Evolutionary conservation across 306 rosid species (phyloP).

Genomic region (Acacia crassicarpa): DNA sequence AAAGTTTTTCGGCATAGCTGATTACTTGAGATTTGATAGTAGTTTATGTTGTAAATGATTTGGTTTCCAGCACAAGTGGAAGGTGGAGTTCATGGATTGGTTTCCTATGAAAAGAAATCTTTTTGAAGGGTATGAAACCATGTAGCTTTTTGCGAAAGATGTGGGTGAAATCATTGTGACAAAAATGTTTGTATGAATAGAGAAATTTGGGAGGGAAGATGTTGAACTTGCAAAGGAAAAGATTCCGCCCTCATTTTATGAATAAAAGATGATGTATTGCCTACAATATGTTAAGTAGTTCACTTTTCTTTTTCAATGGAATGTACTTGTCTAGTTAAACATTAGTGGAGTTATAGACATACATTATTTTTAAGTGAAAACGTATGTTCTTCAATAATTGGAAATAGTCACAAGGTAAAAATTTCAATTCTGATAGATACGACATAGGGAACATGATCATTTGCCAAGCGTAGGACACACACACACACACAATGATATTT

Average conservation of each 20-base stretch:
- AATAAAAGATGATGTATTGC: not conserved
- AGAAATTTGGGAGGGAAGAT: not conserved
- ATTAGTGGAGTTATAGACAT: not conserved
- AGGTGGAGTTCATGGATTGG: conserved; percentile 91
- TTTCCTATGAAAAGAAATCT: conserved; percentile 83
- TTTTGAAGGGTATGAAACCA: conserved; percentile 47
- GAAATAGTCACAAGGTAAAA: not conserved
- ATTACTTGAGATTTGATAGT: not conserved
- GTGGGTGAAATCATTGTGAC: conserved; percentile 3
- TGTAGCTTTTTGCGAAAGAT: conserved; percentile 4
- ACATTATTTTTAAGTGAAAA: not conserved
- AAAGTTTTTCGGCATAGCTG: not conserved
- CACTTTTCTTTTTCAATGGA: not conserved
- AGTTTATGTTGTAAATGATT: conserved; percentile 2
- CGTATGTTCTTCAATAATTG: not conserved
- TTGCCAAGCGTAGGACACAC: not conserved
- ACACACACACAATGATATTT: too few relatives aligned
- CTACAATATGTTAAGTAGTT: not conserved
- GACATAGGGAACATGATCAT: not conserved
- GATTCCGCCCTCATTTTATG: not conserved
- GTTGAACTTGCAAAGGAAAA: not conserved
- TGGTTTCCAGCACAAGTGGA: conserved; percentile 82
- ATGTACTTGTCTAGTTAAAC: not conserved
- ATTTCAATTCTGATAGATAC: not conserved
- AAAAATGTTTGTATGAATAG: conserved; percentile 15